Conservation (phyloP, 108 stramenopile genomes). For the Cyclostephanos tholiformis region DNA sequence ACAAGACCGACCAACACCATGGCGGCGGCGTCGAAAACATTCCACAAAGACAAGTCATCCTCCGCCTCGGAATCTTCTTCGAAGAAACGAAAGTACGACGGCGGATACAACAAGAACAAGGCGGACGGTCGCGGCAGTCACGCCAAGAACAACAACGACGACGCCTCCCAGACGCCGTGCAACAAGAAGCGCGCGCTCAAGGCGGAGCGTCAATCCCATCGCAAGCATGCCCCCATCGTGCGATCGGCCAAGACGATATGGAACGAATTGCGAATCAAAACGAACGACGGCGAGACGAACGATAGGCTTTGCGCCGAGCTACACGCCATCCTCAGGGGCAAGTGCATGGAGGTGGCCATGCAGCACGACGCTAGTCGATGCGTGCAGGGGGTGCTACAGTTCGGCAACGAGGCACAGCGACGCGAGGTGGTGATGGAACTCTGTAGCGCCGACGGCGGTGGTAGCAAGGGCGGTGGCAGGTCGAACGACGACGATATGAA, state of each 20-base stretch:
- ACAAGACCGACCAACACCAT: too few species aligned
- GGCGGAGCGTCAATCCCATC: constrained; percentile 85
- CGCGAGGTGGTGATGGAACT: constrained; percentile 65
- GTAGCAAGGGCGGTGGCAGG: constrained; percentile 21
- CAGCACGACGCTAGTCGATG: constrained; percentile 92
- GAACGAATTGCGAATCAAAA: constrained; percentile 83
- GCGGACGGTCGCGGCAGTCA: not conserved
- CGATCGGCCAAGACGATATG: constrained; percentile 79
- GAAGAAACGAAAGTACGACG: constrained; percentile 32
- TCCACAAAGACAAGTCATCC: not conserved
- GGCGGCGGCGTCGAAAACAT: too few species aligned
- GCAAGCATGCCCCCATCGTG: constrained; percentile 76
- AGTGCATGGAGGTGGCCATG: constrained; percentile 81
- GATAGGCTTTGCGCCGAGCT: constrained; percentile 66
- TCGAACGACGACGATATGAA: constrained; percentile 15
- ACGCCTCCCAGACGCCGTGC: constrained; percentile 16
- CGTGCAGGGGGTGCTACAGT: constrained; percentile 88
- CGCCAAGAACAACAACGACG: constrained; percentile 11
- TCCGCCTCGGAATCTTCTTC: not conserved
- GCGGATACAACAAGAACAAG: not conserved
- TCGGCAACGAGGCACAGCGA: constrained; percentile 68
- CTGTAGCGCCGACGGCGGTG: constrained; percentile 35
- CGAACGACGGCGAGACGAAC: constrained; percentile 69
- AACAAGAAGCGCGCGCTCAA: constrained; percentile 78
- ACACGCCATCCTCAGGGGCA: constrained; percentile 72